These are phyloP conservation scores for Anthracocystis panici-leucophaei DNA, from an alignment of 1,284 basidiomycete genomes.

Conservation along the genomic window DNA sequence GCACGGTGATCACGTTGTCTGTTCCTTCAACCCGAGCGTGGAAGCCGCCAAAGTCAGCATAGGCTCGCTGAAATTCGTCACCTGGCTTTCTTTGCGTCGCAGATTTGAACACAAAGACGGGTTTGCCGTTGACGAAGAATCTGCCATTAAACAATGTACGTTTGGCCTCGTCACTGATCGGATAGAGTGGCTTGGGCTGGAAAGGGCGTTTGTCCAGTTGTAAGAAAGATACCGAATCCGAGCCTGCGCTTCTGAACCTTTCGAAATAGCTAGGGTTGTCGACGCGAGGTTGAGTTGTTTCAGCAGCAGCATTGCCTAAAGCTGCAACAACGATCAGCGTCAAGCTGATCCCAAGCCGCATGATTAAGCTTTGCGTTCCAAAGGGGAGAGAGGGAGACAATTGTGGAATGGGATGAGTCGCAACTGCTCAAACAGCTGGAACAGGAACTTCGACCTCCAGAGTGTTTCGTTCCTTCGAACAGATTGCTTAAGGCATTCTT, in stretches of 20 bases:
- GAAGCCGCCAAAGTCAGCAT: conserved; percentile 9
- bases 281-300: background rate
- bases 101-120: conserved; percentile 2
- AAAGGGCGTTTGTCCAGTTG: background rate
- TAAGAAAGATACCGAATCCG: background rate
- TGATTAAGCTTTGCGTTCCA: background rate
- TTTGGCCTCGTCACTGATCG: too few species aligned
- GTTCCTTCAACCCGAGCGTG: conserved; percentile 2
- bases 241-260: background rate
- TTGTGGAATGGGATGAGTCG: too few species aligned
- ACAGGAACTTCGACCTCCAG: too few species aligned
- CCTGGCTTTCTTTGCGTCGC: background rate
- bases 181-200: background rate
- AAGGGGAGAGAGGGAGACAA: background rate
- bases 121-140: conserved; percentile 6
- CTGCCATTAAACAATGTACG: background rate
- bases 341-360: background rate
- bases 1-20: too few species aligned
- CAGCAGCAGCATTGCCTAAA: background rate
- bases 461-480: too few species aligned
- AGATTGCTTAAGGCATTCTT: too few species aligned
- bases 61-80: background rate
- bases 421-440: too few species aligned
- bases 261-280: background rate
- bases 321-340: background rate